phyloP scores from a whole-genome alignment of 2,329 filamentous ascomycete genomes.

The Neoascochyta sp. region DNA sequence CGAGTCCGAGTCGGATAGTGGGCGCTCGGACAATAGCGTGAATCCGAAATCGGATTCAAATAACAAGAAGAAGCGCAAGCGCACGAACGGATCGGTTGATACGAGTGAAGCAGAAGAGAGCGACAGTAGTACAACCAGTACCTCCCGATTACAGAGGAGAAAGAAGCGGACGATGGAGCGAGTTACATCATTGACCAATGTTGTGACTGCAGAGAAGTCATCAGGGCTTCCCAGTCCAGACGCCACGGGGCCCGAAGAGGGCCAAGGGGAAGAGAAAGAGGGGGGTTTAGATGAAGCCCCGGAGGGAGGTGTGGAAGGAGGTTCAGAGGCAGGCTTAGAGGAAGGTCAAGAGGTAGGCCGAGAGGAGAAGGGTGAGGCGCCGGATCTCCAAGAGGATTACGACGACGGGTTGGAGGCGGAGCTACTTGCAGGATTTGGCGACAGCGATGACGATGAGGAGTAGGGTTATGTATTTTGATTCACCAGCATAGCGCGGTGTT shows the following conservation, averaged over 20 bases:
- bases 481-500: constrained; percentile 40
- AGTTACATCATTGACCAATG: constrained; percentile 47
- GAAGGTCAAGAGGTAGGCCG: constrained; percentile 45
- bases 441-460: constrained; percentile 20
- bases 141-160: constrained; percentile 45
- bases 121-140: constrained; percentile 35
- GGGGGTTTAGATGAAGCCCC: neutral
- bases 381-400: constrained; percentile 48
- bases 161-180: constrained; percentile 48
- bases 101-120: constrained; percentile 42
- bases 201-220: constrained; percentile 39
- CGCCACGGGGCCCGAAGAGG: constrained; percentile 38
- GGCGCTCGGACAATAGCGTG: constrained; percentile 30
- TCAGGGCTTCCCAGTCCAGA: constrained; percentile 42
- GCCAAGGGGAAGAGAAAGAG: too few relatives aligned
- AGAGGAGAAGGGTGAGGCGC: constrained; percentile 25
- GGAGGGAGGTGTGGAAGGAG: neutral
- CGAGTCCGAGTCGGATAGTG: constrained; percentile 34
- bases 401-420: constrained; percentile 50
- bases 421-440: constrained; percentile 42
- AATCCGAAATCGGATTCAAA: constrained; percentile 18
- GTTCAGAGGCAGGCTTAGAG: constrained; percentile 23
- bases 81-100: constrained; percentile 26
- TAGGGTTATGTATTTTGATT: constrained; percentile 10
- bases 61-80: constrained; percentile 37